A percentile compares a stretch with the other conserved stretches of the same genome.
These are phyloP conservation scores for Mycena amicta DNA, from an alignment of 768 basidiomycete genomes.

Conservation along the genomic window DNA sequence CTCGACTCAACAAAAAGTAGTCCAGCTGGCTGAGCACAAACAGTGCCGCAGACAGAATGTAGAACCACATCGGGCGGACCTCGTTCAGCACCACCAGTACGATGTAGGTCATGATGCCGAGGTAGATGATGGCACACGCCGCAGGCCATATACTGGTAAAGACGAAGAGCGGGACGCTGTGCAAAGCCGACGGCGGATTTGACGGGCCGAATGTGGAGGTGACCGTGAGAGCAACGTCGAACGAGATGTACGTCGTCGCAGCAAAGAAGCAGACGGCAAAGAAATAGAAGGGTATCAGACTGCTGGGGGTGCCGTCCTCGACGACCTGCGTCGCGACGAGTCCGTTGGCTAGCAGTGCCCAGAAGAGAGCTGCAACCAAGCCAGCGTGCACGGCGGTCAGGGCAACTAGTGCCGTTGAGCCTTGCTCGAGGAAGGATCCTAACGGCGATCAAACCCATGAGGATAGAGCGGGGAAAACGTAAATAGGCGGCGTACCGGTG, in stretches of 20 bases:
- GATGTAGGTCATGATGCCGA: slow-evolving; percentile 78
- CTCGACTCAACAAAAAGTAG: slow-evolving; percentile 77
- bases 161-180: slow-evolving; percentile 78
- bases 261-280: slow-evolving; percentile 63
- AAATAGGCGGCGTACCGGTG: slow-evolving; percentile 35
- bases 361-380: slow-evolving; percentile 75
- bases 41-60: slow-evolving; percentile 68
- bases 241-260: slow-evolving; percentile 78
- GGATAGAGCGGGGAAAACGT: no score
- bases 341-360: slow-evolving; percentile 75
- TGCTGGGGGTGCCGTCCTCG: slow-evolving; percentile 83
- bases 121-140: slow-evolving; percentile 69
- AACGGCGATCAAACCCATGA: slow-evolving; percentile 3
- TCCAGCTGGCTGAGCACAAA: slow-evolving; percentile 83
- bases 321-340: slow-evolving; percentile 87
- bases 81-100: slow-evolving; percentile 78
- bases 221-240: slow-evolving; percentile 77
- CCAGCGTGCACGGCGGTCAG: slow-evolving; percentile 82
- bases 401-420: slow-evolving; percentile 66
- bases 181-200: slow-evolving; percentile 55
- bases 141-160: slow-evolving; percentile 81
- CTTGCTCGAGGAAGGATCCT: slow-evolving; percentile 79
- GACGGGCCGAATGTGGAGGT: slow-evolving; percentile 64
- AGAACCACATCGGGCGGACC: slow-evolving; percentile 77
- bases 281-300: slow-evolving; percentile 65